phyloP scores from a whole-genome alignment of 495 filamentous ascomycete genomes.

The Neurospora sp. region DNA sequence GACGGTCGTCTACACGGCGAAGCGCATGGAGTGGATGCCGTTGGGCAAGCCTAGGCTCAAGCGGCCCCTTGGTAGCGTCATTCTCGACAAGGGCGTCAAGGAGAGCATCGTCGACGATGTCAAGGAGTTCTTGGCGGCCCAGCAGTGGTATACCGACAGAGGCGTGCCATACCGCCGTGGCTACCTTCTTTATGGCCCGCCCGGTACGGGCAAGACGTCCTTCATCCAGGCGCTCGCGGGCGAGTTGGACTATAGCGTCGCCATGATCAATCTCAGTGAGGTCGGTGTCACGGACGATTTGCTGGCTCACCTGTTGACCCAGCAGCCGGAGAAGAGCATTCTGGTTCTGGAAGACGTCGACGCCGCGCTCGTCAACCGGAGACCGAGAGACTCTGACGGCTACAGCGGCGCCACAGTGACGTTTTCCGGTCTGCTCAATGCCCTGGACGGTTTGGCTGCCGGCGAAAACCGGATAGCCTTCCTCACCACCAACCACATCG shows the following conservation, averaged over 20 bases:
- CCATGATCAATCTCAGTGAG: slow-evolving; percentile 88
- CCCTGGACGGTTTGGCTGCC: slow-evolving; percentile 89
- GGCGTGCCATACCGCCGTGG: slow-evolving; percentile 92
- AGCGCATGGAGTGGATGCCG: slow-evolving; percentile 70
- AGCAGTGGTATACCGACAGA: slow-evolving; percentile 85
- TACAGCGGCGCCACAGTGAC: slow-evolving; percentile 88
- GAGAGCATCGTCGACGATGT: slow-evolving; percentile 79
- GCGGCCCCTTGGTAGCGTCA: slow-evolving; percentile 76
- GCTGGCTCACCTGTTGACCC: slow-evolving; percentile 77
- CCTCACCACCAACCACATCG: slow-evolving; percentile 90
- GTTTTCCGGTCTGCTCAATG: slow-evolving; percentile 88
- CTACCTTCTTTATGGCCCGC: slow-evolving; percentile 88
- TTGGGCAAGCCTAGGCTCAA: slow-evolving; percentile 84
- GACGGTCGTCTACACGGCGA: slow-evolving; percentile 80
- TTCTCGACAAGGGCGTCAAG: slow-evolving; percentile 78
- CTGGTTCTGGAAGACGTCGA: slow-evolving; percentile 91
- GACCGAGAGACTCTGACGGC: slow-evolving; percentile 70
- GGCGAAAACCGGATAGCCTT: slow-evolving; percentile 90
- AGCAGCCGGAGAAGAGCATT: slow-evolving; percentile 76
- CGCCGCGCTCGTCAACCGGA: slow-evolving; percentile 77
- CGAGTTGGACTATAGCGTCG: slow-evolving; percentile 85
- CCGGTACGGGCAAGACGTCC: slow-evolving; percentile 89
- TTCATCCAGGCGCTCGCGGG: slow-evolving; percentile 95
- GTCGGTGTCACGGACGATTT: slow-evolving; percentile 88
- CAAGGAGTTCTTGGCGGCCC: slow-evolving; percentile 66